These are phyloP conservation scores for Anastatica hierochuntica DNA, from an alignment of 345 rosid genomes.

Conservation along the genomic window DNA sequence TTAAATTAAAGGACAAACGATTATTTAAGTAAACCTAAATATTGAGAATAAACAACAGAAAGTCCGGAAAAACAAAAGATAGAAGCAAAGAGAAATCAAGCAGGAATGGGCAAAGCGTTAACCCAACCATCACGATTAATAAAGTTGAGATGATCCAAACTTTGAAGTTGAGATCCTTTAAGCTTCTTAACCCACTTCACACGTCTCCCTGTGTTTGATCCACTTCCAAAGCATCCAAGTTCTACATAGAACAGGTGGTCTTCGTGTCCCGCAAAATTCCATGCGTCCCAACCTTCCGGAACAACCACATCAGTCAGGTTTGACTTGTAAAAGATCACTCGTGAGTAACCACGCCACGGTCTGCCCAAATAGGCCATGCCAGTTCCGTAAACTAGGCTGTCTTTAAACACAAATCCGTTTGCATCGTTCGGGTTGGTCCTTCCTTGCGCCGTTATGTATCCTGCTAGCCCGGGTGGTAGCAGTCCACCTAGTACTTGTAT, in stretches of 20 bases:
- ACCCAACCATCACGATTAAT: slow-evolving; percentile 51
- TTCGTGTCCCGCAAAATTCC: slow-evolving; percentile 26
- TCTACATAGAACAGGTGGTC: slow-evolving; percentile 26
- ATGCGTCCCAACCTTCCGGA: slow-evolving; percentile 48
- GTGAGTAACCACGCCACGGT: slow-evolving; percentile 43
- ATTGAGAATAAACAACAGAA: too few relatives aligned
- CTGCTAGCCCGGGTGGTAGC: slow-evolving; percentile 19
- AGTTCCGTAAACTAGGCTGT: slow-evolving; percentile 27
- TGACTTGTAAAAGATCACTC: slow-evolving; percentile 36
- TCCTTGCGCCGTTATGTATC: slow-evolving; percentile 50
- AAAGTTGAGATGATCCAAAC: slow-evolving; percentile 28
- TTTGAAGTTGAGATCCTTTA: not conserved
- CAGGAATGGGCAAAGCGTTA: slow-evolving; percentile 23
- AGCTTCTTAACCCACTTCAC: slow-evolving; percentile 42
- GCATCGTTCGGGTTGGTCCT: slow-evolving; percentile 24
- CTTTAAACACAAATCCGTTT: slow-evolving; percentile 37
- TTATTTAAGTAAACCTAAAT: too few relatives aligned
- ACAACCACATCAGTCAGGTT: slow-evolving; percentile 16
- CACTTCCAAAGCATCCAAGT: slow-evolving; percentile 30
- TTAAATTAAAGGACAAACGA: too few relatives aligned
- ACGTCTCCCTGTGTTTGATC: slow-evolving; percentile 28
- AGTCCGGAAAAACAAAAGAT: too few relatives aligned
- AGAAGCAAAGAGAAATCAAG: too few relatives aligned
- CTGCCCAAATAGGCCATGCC: slow-evolving; percentile 38
- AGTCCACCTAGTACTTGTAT: slow-evolving; percentile 37